Evolutionary conservation across 1,284 basidiomycete genomes (phyloP), one percentile per base, ranked within the genome.

Genomic region (Melampsora americana): DNA sequence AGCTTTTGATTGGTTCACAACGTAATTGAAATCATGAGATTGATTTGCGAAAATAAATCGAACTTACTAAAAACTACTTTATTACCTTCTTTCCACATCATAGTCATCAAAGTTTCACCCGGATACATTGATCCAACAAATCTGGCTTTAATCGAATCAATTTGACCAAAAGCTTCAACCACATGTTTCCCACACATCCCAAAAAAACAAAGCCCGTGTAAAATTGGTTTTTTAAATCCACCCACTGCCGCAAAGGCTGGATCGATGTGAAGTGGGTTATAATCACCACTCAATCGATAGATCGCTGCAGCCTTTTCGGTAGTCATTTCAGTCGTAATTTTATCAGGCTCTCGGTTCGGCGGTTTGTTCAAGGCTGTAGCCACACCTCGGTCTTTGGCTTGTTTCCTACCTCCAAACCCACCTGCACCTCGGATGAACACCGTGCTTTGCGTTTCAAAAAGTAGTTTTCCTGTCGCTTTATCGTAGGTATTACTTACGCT

Each of bases 141-240:
- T 70, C 95, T 89, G 78, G 93, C 93, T 88, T 99, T 99, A 86
- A 99, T 96, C 83, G 97, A 93, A 81, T 89, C 89, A 85, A 88
- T 95, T 9, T 88, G 84, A 32, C 95, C 95, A 82, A 89, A 99
- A 1, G 89, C 87, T 84, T 95, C 90, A 80, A 92, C 84, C 60
- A 99, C 88, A 82, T 97, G 93, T 85, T 97, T 97, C n/a, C 90
- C 93, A 11, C 93, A 88, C 78, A 98, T 90, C 66, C 95, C 95
- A 87, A 97, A 92, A 61, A 87, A 92, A 85, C 94, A 98, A 5
- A 99, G 88, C 30, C 90, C 90, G 87, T 85, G 86, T 14, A 86
- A 82, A 79, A 86, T 82, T 1, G 95, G 95, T 83, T 89, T 90
- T 80, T 95, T 90, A 83, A 98, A 99, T 0, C 95, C 96, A 50